phyloP scores from a whole-genome alignment of 805 yeast species.

The Saccharomycopsis malanga region DNA sequence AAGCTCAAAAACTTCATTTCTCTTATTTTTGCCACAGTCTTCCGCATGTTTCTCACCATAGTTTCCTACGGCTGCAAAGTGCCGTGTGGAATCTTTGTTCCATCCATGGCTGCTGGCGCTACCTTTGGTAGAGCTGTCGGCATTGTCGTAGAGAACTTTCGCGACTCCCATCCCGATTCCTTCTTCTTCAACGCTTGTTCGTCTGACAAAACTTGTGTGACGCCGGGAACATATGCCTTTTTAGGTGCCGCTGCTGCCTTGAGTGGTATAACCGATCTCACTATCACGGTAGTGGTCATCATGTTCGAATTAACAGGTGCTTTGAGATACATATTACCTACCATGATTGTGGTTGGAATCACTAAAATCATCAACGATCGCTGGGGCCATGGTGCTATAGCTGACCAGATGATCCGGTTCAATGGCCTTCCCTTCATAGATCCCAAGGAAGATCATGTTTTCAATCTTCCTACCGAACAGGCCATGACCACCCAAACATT shows the following conservation, averaged over 20 bases:
- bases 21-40: slow-evolving; percentile 59
- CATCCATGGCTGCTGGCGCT: slow-evolving; percentile 96
- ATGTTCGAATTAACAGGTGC: slow-evolving; percentile 98
- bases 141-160: slow-evolving; percentile 45
- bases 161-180: slow-evolving; percentile 32
- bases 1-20: slow-evolving; percentile 33
- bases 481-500: slow-evolving; percentile 53
- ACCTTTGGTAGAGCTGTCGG: slow-evolving; percentile 89
- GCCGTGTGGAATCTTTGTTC: slow-evolving; percentile 97
- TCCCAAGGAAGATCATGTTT: slow-evolving; percentile 58
- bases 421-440: slow-evolving; percentile 83
- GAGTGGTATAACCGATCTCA: slow-evolving; percentile 88
- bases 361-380: slow-evolving; percentile 74
- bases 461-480: slow-evolving; percentile 39
- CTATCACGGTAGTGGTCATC: slow-evolving; percentile 87
- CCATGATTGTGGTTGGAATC: slow-evolving; percentile 90
- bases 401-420: slow-evolving; percentile 87
- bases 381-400: slow-evolving; percentile 83
- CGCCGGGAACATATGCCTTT: slow-evolving; percentile 93
- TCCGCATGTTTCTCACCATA: slow-evolving; percentile 66
- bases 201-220: slow-evolving; percentile 50
- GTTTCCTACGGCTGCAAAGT: slow-evolving; percentile 88
- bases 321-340: slow-evolving; percentile 80
- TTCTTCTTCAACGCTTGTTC: slow-evolving; percentile 34
- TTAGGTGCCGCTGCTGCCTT: slow-evolving; percentile 94